Evolutionary conservation across 192 early-diverging fungal species (phyloP), one percentile per base, ranked within the genome.

Genomic region (Ambispora gerdemannii): DNA sequence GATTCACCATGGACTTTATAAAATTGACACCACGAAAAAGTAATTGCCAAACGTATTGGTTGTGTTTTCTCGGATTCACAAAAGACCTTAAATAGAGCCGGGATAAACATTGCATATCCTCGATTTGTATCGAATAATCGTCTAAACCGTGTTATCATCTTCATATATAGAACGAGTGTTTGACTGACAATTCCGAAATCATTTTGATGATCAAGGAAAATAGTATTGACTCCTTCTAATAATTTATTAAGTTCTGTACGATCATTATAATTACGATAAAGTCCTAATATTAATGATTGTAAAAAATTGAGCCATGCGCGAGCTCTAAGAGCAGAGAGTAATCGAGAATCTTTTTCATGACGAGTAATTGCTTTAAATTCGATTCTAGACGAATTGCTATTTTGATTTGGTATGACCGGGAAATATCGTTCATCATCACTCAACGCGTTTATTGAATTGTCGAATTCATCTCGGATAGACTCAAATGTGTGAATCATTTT

Each of bases 1-100:
- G 85, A 73, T 59, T 86, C 85, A 64, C 84, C 81, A 51, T 86
- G 85, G 10, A 84, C 67, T 24, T 74, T 66, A 53, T 80, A 84
- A 19, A 86, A 86, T 25, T 79, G 76, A 47, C 76, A 78, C 76
- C 78, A 84, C 0, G 79, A 71, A 38, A 76, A 81, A 19, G 73
- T 75, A 43, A 86, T 80, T 0, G 85, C 81, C 3, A 77, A 76
- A 7, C 77, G 70, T 24, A 83, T 70, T 3, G 75, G 72, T 0
- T 50, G 65, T 49, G 61, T 76, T 1, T 69, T 62, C 35, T 74
- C 72, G 8, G 78, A 76, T 50, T 84, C 78, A 36, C 83, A 84
- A 70, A 79, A 86, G 0, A 82, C 78, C 64, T 84, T 84, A 71
- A 86, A 86, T 4, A 86, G 50, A 2, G 83, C 75, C 8, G 81